Base-by-base conservation (phyloP, 2,329 filamentous ascomycete species). In the Penicillium occitanis region DNA sequence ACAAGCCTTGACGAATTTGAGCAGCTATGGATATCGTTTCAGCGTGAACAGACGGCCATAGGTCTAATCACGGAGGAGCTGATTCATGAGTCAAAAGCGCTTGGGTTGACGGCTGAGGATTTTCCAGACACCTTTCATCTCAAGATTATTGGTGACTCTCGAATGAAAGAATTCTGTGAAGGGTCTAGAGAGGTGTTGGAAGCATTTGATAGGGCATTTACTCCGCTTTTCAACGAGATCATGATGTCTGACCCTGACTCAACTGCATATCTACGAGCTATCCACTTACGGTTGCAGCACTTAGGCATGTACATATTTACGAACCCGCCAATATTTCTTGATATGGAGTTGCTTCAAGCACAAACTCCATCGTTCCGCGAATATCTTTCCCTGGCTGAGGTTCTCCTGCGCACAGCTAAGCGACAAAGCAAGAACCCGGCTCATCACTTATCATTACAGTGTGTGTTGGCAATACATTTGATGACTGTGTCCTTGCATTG, bases 1-100 rank as follows among this genome's bases (percentile, higher is more conserved):
- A n/a, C 30, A 62, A 62, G 60, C n/a, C 60, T 62, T 33, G 60
- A 62, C 5, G 44, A 62, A 40, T 62, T 37, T 7, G 60, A 62
- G 33, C 60, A 62, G 14, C n/a, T 62, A 25, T 62, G 60, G 60
- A 51, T 62, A 14, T 30, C 60, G 3, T 62, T 62, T 51, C 60
- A 51, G 33, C 60, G 60, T 51, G 60, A 62, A 40, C 60, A 62
- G 30, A 51, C 33, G 11, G 60, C 60, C 14, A n/a, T 62, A 22
- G 28, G 14, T 19, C 25, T 62, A 13, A 51, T 62, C 40, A n/a
- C 51, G 60, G 44, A 62, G n/a, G 30, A 62, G 35, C n/a, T 62
- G 25, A n/a, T 51, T 40, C 30, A 62, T 7, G 46, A 62, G 30
- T 22, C 60, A 37, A 62, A 62, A 28, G 13, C 13, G 11, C 8